Conservation (phyloP, 176 grass and related monocot genomes). For the bread wheat (Triticum aestivum) region IWGSC_CS_RefSeq_v2.1 NC_057805.1:423295713-423296212, state of each 20-base stretch:
- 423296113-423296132: conserved; percentile 66
- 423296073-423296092: conserved; percentile 47
- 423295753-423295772: neutral
- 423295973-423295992: conserved; percentile 54
- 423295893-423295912: conserved; percentile 33
- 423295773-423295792: conserved; percentile 15
- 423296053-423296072: conserved; percentile 44
- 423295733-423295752: neutral
- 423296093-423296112: conserved; percentile 69
- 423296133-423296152: conserved; percentile 46
- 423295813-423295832: conserved; percentile 44
- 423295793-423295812: conserved; percentile 38
- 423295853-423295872: conserved; percentile 38
- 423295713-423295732: neutral
- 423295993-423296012: conserved; percentile 64
- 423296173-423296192: conserved; percentile 66
- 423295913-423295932: conserved; percentile 64
- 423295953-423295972: conserved; percentile 51
- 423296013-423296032: conserved; percentile 57
- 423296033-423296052: conserved; percentile 58
- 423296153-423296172: conserved; percentile 24
- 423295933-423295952: conserved; percentile 65
- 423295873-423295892: neutral
- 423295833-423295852: conserved; percentile 48
- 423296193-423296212: conserved; percentile 48